Percentiles rank a stretch among this genome's conserved stretches.
phyloP scores from a whole-genome alignment of 345 rosid genomes.

The Salix viminalis region DNA sequence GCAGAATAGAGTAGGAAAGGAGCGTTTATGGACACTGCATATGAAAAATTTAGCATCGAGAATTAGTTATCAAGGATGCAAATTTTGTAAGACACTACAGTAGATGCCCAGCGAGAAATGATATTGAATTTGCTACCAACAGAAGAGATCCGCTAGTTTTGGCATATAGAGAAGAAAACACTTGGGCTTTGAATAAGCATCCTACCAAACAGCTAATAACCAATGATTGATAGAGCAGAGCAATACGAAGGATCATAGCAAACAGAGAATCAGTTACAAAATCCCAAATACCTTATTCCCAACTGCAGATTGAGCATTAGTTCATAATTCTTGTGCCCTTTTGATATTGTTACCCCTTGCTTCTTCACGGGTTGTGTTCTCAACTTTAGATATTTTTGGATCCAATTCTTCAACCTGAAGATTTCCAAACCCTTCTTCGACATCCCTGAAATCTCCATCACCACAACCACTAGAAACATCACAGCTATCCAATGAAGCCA shows the following conservation, averaged over 20 bases:
- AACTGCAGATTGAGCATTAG: conserved; percentile 98
- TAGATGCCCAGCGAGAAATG: background rate
- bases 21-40: background rate
- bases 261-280: background rate
- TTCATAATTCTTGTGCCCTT: conserved; percentile 93
- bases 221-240: background rate
- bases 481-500: conserved; percentile 23
- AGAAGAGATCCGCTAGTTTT: background rate
- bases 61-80: background rate
- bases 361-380: conserved; percentile 56
- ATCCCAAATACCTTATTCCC: conserved; percentile 69
- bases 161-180: background rate
- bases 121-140: background rate
- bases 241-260: background rate
- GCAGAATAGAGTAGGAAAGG: background rate
- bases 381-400: conserved; percentile 32
- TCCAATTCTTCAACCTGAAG: conserved; percentile 42
- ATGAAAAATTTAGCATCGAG: background rate
- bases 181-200: background rate
- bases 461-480: conserved; percentile 16
- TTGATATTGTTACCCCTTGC: conserved; percentile 81
- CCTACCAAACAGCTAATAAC: background rate
- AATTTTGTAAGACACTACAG: background rate
- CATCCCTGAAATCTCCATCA: conserved; percentile 37
- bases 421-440: conserved; percentile 39